Percentiles rank a stretch among this genome's conserved stretches.
These are phyloP conservation scores for Letharia lupina DNA, from an alignment of 495 filamentous ascomycete species.

Conservation along the genomic window DNA sequence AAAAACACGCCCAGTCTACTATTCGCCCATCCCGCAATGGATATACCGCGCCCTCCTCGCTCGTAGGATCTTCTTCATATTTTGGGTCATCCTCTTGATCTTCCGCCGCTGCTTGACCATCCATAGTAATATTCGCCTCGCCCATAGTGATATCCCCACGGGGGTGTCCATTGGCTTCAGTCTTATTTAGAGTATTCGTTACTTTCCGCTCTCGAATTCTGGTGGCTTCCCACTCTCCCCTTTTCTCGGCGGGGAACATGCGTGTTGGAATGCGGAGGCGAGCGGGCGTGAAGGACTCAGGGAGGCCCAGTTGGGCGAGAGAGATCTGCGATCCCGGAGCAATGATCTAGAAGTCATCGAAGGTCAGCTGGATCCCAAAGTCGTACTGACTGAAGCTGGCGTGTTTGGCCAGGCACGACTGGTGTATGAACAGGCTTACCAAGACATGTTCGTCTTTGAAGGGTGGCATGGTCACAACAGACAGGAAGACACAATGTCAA, in stretches of 20 bases:
- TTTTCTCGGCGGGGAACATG: slow-evolving; percentile 81
- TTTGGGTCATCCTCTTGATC: slow-evolving; percentile 40
- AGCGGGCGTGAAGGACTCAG: slow-evolving; percentile 84
- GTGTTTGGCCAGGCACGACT: slow-evolving; percentile 4
- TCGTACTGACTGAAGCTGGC: background rate
- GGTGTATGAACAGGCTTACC: slow-evolving; percentile 34
- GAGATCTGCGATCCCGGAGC: slow-evolving; percentile 90
- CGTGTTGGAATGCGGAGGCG: slow-evolving; percentile 73
- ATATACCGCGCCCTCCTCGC: slow-evolving; percentile 81
- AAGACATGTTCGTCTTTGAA: slow-evolving; percentile 74
- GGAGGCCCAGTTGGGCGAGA: slow-evolving; percentile 85
- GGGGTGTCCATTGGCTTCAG: slow-evolving; percentile 31
- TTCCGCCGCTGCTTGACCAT: slow-evolving; percentile 16
- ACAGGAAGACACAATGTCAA: background rate
- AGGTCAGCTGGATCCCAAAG: slow-evolving; percentile 18
- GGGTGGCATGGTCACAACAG: slow-evolving; percentile 46
- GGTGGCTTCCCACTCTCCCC: slow-evolving; percentile 74
- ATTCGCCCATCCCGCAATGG: slow-evolving; percentile 80
- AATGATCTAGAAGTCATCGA: slow-evolving; percentile 55
- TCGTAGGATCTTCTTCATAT: slow-evolving; percentile 80
- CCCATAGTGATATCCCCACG: slow-evolving; percentile 43
- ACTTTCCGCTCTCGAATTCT: slow-evolving; percentile 60
- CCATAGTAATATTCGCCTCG: slow-evolving; percentile 26
- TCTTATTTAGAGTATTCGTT: slow-evolving; percentile 21
- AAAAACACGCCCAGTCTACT: slow-evolving; percentile 80